Conservation (phyloP, 2,329 filamentous ascomycete species). For the Fusarium fracticaudum region DNA sequence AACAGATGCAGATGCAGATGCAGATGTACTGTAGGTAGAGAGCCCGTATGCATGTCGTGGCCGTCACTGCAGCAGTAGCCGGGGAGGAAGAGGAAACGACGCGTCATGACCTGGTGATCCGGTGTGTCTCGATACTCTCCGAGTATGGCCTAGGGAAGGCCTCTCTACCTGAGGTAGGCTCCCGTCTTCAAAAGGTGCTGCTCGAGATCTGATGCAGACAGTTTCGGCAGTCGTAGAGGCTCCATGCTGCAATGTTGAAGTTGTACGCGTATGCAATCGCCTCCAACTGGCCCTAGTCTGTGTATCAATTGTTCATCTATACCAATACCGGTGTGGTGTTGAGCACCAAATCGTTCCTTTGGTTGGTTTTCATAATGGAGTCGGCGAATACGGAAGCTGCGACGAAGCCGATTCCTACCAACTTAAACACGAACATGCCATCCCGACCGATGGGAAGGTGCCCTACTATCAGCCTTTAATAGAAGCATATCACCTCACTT, state of each 20-base stretch:
- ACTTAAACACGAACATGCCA: conserved; percentile 21
- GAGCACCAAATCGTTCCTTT: conserved; percentile 12
- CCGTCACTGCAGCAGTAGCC: conserved; percentile 37
- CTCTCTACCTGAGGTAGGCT: neutral
- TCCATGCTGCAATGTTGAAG: neutral
- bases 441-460: conserved; percentile 11
- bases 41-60: conserved; percentile 29
- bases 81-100: conserved; percentile 31
- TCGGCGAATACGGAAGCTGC: conserved; percentile 26
- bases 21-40: neutral
- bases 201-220: conserved; percentile 5
- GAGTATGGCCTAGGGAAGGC: conserved; percentile 1
- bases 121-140: conserved; percentile 34
- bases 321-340: conserved; percentile 32
- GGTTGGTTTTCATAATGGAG: conserved; percentile 6
- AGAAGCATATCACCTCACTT: conserved; percentile 31
- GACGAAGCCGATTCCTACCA: conserved; percentile 12
- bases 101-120: conserved; percentile 41
- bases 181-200: neutral
- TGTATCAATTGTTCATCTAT: conserved; percentile 27
- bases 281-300: conserved; percentile 5
- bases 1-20: neutral
- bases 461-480: conserved; percentile 3
- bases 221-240: neutral
- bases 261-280: conserved; percentile 35